These are phyloP conservation scores for Macrophomina tecta DNA, from an alignment of 2,329 filamentous ascomycete genomes.

Conservation along the genomic window DNA sequence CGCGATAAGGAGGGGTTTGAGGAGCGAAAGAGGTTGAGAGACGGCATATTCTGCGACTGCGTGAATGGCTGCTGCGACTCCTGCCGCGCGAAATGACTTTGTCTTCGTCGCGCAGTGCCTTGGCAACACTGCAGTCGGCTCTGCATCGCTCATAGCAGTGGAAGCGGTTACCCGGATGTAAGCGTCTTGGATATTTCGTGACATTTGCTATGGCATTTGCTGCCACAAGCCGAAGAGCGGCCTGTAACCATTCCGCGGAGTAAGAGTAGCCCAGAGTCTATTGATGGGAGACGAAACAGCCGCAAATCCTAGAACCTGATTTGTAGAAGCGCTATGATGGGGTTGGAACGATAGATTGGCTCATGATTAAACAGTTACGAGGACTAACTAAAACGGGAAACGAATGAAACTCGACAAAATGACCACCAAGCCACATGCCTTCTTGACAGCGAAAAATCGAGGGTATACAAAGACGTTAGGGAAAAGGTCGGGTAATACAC, in stretches of 20 bases:
- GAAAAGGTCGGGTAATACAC: neutral
- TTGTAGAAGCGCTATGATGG: neutral
- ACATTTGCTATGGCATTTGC: too few species aligned
- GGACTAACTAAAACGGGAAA: neutral
- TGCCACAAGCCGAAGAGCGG: too few species aligned
- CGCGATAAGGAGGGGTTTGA: neutral
- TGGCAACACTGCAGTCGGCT: too few species aligned
- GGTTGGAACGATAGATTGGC: neutral
- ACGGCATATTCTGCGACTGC: neutral
- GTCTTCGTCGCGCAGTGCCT: too few species aligned
- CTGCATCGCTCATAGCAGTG: too few species aligned
- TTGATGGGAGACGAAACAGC: neutral
- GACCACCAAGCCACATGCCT: neutral
- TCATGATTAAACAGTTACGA: neutral
- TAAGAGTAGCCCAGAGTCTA: too few species aligned
- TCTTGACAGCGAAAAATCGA: neutral
- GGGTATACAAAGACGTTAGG: neutral
- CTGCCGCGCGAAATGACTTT: too few species aligned
- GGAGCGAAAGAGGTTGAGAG: neutral
- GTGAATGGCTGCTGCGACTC: too few species aligned
- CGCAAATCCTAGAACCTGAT: neutral
- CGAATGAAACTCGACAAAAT: constrained; percentile 8
- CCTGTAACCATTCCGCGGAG: too few species aligned
- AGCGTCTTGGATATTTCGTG: too few species aligned
- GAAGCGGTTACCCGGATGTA: too few species aligned